Base-by-base conservation (phyloP, 768 basidiomycete genomes). In the Gelatoporia subvermispora region DNA sequence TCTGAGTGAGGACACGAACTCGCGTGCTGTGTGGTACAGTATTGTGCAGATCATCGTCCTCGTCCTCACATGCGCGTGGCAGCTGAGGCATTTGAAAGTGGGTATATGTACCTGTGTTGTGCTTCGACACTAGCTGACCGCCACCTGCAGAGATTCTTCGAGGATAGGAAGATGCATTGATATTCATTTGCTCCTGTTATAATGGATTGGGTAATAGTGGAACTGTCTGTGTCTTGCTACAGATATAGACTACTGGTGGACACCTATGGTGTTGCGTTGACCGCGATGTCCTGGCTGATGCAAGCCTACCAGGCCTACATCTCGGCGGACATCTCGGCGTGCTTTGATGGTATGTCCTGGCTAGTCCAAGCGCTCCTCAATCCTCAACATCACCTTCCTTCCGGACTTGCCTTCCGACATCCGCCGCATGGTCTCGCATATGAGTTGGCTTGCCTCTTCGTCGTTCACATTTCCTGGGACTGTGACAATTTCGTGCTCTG, bases 1-100 rank as follows among this genome's bases (percentile, higher is more conserved):
- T 68, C 67, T 97, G 53, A 93, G 90, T 58, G 96, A 99, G 68
- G 66, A 68, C 15, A 95, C 92, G 35, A 99, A 99, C 69, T 71
- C 85, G n/a, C 73, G 84, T 51, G 93, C 96, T 1, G 88, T 98
- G 39, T 98, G 92, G 91, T 98, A 96, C 68, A 93, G 85, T 60
- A 41, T 97, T 22, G 76, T 81, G 28, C 95, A 99, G 74, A 91
- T 98, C 49, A 67, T 77, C 13, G 84, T 95, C 10, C 69, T 99
- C 37, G 66, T 97, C 39, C 79, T 71, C 16, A 95, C 94, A 2
- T 97, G 91, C 59, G 73, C 79, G 24, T 97, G 95, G 94, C 96
- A 98, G 67, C 72, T 96, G 63, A 75, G 89, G 61, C 90, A 97
- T 76, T 72, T 99, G 50, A 89, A 83, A 73, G 90, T 92, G 59